Evolutionary conservation across 805 yeast species (phyloP).

Genomic region (Saccharomycopsis amapae): DNA sequence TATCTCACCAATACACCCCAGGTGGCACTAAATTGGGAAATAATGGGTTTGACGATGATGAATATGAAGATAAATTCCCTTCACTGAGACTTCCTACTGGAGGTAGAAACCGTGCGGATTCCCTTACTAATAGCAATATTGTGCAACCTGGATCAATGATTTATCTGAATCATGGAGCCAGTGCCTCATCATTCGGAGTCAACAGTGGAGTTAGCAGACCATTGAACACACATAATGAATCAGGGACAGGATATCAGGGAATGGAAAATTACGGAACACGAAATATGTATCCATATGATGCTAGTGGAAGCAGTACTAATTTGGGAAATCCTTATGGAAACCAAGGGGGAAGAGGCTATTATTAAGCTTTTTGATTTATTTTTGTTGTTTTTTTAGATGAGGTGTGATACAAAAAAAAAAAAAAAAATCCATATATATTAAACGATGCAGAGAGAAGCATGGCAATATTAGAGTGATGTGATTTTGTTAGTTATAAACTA

Average conservation of each 20-base stretch:
- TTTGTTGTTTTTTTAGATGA: no score
- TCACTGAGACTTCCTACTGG: slow-evolving; percentile 9
- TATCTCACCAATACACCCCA: slow-evolving; percentile 1
- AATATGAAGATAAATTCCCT: slow-evolving; percentile 16
- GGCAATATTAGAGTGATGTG: no score
- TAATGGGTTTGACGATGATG: slow-evolving; percentile 10
- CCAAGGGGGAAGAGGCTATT: no score
- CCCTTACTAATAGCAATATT: neutral
- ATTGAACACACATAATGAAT: slow-evolving; percentile 4
- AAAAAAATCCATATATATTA: no score
- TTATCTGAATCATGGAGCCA: slow-evolving; percentile 9
- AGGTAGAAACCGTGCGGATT: slow-evolving; percentile 3
- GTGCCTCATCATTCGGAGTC: slow-evolving; percentile 1
- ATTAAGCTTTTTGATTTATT: no score
- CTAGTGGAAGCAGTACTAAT: slow-evolving; percentile 1
- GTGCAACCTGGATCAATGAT: slow-evolving; percentile 20
- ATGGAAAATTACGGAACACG: neutral
- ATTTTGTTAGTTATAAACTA: no score
- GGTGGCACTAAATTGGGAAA: slow-evolving; percentile 1
- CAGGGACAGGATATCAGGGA: slow-evolving; percentile 14
- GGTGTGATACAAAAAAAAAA: no score
- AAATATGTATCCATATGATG: slow-evolving; percentile 9
- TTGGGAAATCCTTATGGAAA: slow-evolving; percentile 5
- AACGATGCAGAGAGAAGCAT: no score
- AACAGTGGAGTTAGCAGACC: slow-evolving; percentile 7